Evolutionary conservation across 768 basidiomycete species (phyloP).

Genomic region (Daedaleopsis sinensis): DNA sequence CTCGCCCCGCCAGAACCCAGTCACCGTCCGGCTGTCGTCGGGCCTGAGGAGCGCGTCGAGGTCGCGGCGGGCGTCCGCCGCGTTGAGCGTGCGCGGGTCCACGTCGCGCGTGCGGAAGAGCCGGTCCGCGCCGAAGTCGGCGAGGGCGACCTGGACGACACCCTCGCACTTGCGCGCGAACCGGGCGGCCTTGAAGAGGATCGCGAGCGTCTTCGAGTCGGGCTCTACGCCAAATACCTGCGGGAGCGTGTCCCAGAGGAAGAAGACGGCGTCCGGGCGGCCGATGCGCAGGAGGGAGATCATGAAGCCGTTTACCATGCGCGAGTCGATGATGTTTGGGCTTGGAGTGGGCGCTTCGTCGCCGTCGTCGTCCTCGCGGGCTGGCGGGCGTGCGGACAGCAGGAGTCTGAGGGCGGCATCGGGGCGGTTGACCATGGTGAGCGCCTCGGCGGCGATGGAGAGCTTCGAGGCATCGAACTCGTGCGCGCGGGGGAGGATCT

Average conservation of each 20-base stretch:
- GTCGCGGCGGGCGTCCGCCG: conserved; percentile 31
- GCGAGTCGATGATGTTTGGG: conserved; percentile 37
- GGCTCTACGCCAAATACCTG: conserved; percentile 60
- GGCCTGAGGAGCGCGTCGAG: conserved; percentile 34
- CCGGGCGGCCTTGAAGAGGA: conserved; percentile 64
- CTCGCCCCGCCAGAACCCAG: conserved; percentile 33
- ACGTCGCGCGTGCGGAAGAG: conserved; percentile 31
- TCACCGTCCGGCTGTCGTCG: conserved; percentile 23
- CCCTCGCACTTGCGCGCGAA: conserved; percentile 54
- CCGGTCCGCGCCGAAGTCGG: conserved; percentile 44
- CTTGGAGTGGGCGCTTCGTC: not conserved
- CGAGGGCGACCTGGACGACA: conserved; percentile 51
- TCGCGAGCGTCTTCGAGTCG: conserved; percentile 55
- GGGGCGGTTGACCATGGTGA: conserved; percentile 46
- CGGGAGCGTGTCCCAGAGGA: conserved; percentile 69
- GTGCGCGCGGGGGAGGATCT: conserved; percentile 16
- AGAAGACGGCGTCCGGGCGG: conserved; percentile 66
- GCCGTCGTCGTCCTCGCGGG: not conserved
- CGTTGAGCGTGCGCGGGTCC: conserved; percentile 17
- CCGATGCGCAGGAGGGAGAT: conserved; percentile 48
- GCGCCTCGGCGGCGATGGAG: conserved; percentile 51
- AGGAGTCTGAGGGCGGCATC: conserved; percentile 55
- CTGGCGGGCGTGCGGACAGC: conserved; percentile 35
- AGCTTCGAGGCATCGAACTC: conserved; percentile 51
- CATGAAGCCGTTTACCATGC: conserved; percentile 42